Evolutionary conservation across 2,329 filamentous ascomycete species (phyloP), one percentile per base, ranked within the genome.

Genomic region (Ceratocystis destructans): DNA sequence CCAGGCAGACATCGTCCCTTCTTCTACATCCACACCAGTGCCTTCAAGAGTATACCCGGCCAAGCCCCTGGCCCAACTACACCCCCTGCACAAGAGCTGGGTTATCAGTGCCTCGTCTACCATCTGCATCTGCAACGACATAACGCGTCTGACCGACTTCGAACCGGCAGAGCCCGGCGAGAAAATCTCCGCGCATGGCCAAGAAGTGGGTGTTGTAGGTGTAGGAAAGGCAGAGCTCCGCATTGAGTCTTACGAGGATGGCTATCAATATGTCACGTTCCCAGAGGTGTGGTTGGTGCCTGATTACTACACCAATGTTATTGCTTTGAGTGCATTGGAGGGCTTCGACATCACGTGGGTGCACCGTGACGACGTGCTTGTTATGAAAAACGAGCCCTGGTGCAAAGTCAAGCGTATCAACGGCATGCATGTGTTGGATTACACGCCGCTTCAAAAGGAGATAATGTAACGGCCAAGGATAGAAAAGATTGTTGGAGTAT

Each of bases 51-150:
- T 12, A 33, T 4, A 12, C 10, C 25, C n/a, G 17, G 25, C 55
- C 41, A 46, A 45, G 17, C 12, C 10, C 37, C 1, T 22, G 15
- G 25, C 22, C 12, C 20, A 25, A 17, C 15, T 28, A 31, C 66
- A 67, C 46, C 45, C 66, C 3, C 63, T 68, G 28, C 45, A 64
- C 10, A 68, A 68, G 48, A 68, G 66, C 59, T 68, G 66, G 66
- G 63, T 68, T 28, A 61, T 68, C n/a, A 68, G 66, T 41, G 62
- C 65, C 28, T 63, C 64, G 48, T 65, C 63, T 10, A 63, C 33
- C 41, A 61, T 68, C 15, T 68, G 66, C 37, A 41, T 68, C 12
- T 65, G 66, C 61, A 68, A 68, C 41, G 46, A 68, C 59, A 59
- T 33, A 28, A 53, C 59, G n/a, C 55, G 63, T 37, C 57, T 68